Evolutionary conservation across 2,329 filamentous ascomycete genomes (phyloP).

Genomic region (Bertia moriformis): DNA sequence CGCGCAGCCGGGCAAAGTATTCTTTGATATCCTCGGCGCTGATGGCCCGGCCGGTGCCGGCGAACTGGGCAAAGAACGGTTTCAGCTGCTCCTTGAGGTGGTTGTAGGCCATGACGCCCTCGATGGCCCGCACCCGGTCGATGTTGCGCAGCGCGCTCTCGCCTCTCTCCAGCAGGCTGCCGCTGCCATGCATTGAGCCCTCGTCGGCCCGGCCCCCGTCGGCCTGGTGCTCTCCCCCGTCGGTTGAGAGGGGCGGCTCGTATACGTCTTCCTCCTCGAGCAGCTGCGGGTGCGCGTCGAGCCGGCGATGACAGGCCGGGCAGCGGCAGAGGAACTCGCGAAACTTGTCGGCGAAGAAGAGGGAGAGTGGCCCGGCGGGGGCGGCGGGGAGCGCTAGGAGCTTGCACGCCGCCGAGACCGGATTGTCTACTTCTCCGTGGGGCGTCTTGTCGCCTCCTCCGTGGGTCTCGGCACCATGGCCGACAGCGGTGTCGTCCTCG

Average conservation of each 20-base stretch:
- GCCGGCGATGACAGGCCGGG: constrained; percentile 58
- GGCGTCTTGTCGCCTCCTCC: background rate
- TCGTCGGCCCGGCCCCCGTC: constrained; percentile 18
- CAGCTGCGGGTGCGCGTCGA: constrained; percentile 62
- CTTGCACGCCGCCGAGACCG: constrained; percentile 33
- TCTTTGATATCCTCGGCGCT: constrained; percentile 90
- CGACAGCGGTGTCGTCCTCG: background rate
- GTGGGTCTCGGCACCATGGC: background rate
- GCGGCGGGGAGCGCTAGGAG: constrained; percentile 39
- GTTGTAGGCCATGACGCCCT: constrained; percentile 97
- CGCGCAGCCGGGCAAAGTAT: constrained; percentile 87
- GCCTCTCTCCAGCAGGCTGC: constrained; percentile 75
- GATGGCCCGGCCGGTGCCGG: constrained; percentile 75
- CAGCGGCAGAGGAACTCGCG: constrained; percentile 74
- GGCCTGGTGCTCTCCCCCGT: constrained; percentile 19
- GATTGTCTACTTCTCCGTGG: too few relatives aligned
- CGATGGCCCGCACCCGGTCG: constrained; percentile 82
- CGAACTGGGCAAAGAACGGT: constrained; percentile 83
- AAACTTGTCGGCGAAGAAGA: constrained; percentile 72
- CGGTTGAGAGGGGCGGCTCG: constrained; percentile 71
- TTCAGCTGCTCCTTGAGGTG: constrained; percentile 92
- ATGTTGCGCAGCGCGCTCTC: constrained; percentile 85
- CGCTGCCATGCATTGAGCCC: constrained; percentile 53
- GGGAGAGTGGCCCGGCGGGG: constrained; percentile 50
- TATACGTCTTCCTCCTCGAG: constrained; percentile 91